Percentiles rank a stretch among this genome's conserved stretches.
Evolutionary conservation across 129 eudicot species (phyloP).

Genomic region (Escallonia rubra): DNA sequence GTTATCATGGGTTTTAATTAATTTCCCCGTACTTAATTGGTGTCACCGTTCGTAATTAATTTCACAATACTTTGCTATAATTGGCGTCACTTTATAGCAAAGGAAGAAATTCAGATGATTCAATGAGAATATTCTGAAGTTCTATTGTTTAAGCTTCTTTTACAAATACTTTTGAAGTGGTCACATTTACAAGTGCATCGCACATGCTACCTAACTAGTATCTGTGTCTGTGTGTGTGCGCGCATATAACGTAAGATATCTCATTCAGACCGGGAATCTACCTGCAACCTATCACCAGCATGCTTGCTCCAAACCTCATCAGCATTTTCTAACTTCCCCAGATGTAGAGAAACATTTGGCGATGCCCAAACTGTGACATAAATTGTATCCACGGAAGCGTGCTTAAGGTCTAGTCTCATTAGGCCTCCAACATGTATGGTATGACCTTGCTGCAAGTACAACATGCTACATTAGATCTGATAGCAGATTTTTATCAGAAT

Average conservation of each 20-base stretch:
- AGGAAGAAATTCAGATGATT: too few species aligned
- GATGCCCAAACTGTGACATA: slow-evolving; percentile 92
- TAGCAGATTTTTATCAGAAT: not conserved
- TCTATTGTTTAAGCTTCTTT: too few species aligned
- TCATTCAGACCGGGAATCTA: slow-evolving; percentile 13
- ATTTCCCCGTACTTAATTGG: too few species aligned
- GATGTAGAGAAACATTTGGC: slow-evolving; percentile 77
- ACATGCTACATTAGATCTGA: slow-evolving; percentile 15
- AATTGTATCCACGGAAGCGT: slow-evolving; percentile 86
- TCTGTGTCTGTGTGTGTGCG: too few species aligned
- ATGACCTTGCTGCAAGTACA: slow-evolving; percentile 70
- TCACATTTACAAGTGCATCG: too few species aligned
- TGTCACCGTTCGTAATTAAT: too few species aligned
- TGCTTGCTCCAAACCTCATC: slow-evolving; percentile 83
- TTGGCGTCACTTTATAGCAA: too few species aligned
- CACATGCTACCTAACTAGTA: too few species aligned
- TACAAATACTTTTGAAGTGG: too few species aligned
- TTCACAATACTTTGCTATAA: too few species aligned
- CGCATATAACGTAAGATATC: not conserved
- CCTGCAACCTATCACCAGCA: slow-evolving; percentile 93
- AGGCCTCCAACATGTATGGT: slow-evolving; percentile 76
- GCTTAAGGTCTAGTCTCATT: slow-evolving; percentile 76
- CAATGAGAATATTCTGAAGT: too few species aligned
- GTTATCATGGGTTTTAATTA: too few species aligned
- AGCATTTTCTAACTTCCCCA: slow-evolving; percentile 95